A percentile compares a stretch with the other conserved stretches of the same genome.
Evolutionary conservation across 2,329 filamentous ascomycete species (phyloP).

Genomic region (Dactylellina cionopaga): DNA sequence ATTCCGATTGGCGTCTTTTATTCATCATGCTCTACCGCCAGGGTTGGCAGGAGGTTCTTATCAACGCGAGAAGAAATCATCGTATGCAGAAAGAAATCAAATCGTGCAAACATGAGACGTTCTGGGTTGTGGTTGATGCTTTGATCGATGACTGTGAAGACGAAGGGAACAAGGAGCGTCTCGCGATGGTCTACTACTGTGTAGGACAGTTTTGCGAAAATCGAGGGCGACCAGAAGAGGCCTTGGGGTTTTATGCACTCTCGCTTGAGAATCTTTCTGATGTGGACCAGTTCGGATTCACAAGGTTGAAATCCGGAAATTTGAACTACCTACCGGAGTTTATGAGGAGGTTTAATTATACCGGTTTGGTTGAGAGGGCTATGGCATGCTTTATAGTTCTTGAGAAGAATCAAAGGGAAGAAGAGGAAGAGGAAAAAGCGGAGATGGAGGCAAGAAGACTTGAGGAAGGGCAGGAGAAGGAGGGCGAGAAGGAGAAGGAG

Average conservation of each 20-base stretch:
- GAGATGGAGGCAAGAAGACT: not conserved
- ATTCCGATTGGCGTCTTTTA: constrained; percentile 14
- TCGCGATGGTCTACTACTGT: not conserved
- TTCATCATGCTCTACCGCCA: not conserved
- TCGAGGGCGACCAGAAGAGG: not conserved
- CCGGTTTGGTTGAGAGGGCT: not conserved
- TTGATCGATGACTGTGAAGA: not conserved
- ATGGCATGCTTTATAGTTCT: not conserved
- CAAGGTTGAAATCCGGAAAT: not conserved
- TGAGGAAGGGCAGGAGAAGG: not conserved
- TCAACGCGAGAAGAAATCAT: not conserved
- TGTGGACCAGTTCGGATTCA: not conserved
- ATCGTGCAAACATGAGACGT: not conserved
- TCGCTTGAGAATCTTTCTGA: constrained; percentile 12
- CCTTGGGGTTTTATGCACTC: constrained; percentile 5
- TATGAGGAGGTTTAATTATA: not conserved
- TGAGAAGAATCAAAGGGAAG: constrained; percentile 18
- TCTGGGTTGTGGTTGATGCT: not conserved
- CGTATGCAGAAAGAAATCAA: not conserved
- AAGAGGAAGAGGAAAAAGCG: constrained; percentile 46
- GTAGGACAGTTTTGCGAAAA: constrained; percentile 11
- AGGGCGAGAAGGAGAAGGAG: not conserved
- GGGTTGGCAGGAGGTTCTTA: not conserved
- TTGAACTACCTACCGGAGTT: constrained; percentile 18
- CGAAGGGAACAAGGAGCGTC: not conserved